phyloP scores from a whole-genome alignment of 2,329 filamentous ascomycete genomes.

The Fusarium luffae region DNA sequence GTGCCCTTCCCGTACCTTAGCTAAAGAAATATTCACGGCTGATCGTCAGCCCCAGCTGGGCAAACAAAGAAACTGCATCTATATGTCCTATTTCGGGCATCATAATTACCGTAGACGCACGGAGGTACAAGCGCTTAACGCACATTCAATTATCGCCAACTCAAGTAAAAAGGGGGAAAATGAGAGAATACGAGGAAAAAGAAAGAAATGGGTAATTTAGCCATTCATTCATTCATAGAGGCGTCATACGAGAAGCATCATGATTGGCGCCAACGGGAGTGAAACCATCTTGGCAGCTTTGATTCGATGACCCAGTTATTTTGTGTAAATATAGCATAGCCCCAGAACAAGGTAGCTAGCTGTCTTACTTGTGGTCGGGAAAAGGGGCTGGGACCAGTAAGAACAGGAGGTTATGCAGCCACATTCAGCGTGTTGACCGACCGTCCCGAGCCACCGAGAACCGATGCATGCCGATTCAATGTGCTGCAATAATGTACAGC shows the following conservation, averaged over 20 bases:
- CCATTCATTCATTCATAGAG: not conserved
- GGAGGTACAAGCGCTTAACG: conserved; percentile 2
- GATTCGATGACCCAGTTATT: not conserved
- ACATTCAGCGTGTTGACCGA: conserved; percentile 17
- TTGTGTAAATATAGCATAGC: conserved; percentile 24
- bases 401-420: conserved; percentile 18
- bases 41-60: not conserved
- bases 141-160: not conserved
- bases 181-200: conserved; percentile 22
- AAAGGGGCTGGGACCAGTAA: conserved; percentile 27
- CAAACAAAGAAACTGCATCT: not conserved
- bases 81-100: not conserved
- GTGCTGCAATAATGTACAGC: not conserved
- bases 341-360: not conserved
- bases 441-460: conserved; percentile 12
- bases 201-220: not conserved
- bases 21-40: not conserved
- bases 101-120: not conserved
- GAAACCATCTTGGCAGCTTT: not conserved
- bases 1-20: not conserved
- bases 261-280: conserved; percentile 34
- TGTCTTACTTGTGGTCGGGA: not conserved
- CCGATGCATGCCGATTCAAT: conserved; percentile 8
- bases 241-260: conserved; percentile 26
- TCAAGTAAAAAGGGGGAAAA: not conserved